Percentiles rank a stretch among this genome's conserved stretches.
These are phyloP conservation scores for Anthostomella pinea DNA, from an alignment of 2,329 filamentous ascomycete genomes.

Conservation along the genomic window DNA sequence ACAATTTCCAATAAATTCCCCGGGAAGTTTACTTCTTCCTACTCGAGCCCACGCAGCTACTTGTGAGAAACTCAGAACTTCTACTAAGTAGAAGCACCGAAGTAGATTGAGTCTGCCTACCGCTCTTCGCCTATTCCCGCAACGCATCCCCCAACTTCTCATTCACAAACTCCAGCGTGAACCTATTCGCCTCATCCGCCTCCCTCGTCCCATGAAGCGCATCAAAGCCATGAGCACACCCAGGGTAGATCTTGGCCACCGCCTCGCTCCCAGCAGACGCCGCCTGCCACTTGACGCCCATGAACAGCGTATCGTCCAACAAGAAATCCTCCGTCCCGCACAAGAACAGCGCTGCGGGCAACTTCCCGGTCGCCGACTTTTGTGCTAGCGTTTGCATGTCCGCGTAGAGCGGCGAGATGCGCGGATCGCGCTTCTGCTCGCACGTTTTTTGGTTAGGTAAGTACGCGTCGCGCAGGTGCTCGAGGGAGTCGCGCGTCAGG, in stretches of 20 bases:
- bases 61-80: too few relatives aligned
- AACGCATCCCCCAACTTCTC: too few relatives aligned
- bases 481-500: conserved; percentile 44
- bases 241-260: conserved; percentile 51
- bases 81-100: too few relatives aligned
- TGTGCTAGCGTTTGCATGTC: conserved; percentile 35
- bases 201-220: too few relatives aligned
- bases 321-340: conserved; percentile 50
- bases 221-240: conserved; percentile 50
- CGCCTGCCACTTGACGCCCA: conserved; percentile 50
- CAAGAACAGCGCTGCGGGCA: conserved; percentile 54
- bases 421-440: conserved; percentile 41
- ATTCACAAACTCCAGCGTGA: too few relatives aligned
- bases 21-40: too few relatives aligned
- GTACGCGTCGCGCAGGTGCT: conserved; percentile 40
- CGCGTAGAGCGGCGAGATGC: conserved; percentile 49
- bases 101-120: too few relatives aligned
- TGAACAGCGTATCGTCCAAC: conserved; percentile 38
- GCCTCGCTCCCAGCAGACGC: conserved; percentile 24
- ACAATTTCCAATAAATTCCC: too few relatives aligned
- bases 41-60: too few relatives aligned
- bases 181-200: too few relatives aligned
- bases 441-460: conserved; percentile 30
- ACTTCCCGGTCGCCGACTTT: conserved; percentile 11
- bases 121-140: too few relatives aligned